phyloP scores from a whole-genome alignment of 306 rosid species.

The Hippophae rhamnoides region DNA sequence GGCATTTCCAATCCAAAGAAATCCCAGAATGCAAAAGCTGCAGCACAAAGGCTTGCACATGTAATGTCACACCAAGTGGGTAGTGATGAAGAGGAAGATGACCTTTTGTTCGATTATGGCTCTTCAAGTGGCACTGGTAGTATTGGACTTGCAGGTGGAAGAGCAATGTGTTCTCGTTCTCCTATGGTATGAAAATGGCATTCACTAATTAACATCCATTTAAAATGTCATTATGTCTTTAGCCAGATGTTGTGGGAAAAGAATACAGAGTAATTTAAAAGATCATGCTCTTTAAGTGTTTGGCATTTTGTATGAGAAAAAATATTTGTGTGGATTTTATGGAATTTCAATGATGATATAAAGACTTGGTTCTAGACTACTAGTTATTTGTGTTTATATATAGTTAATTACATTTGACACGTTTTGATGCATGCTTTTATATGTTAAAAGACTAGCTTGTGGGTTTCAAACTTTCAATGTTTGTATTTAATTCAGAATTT shows the following conservation, averaged over 20 bases:
- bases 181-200: conserved; percentile 34
- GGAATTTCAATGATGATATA: no score
- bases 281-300: no score
- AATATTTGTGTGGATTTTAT: no score
- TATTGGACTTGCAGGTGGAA: conserved; percentile 67
- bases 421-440: not conserved
- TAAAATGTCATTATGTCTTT: no score
- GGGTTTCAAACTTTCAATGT: not conserved
- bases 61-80: conserved; percentile 62
- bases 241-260: no score
- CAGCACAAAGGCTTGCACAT: conserved; percentile 96
- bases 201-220: not conserved
- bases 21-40: conserved; percentile 76
- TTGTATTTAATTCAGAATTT: not conserved
- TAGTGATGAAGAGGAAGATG: conserved; percentile 54
- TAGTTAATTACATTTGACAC: not conserved
- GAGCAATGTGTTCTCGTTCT: conserved; percentile 50
- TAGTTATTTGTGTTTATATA: no score
- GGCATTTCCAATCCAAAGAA: conserved; percentile 41
- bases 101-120: conserved; percentile 42
- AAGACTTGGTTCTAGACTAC: no score
- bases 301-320: no score
- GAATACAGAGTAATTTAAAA: no score
- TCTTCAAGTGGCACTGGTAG: conserved; percentile 37
- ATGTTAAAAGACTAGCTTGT: not conserved